Conservation (phyloP, 305 asterid genomes). For the Fraxinus latifolia region DNA sequence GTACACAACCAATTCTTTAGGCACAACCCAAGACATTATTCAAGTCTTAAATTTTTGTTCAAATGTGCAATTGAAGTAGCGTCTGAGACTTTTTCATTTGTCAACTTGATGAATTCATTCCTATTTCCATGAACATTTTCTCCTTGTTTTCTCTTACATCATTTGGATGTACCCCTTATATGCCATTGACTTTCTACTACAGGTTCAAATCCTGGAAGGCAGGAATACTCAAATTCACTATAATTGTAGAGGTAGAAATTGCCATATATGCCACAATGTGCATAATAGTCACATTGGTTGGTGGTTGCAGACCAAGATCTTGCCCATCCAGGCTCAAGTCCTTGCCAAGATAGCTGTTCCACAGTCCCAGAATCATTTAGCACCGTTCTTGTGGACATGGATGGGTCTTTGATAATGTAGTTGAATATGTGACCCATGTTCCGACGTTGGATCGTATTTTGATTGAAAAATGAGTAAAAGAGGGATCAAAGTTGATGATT, state of each 20-base stretch:
- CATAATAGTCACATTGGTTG: not conserved
- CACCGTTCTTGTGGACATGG: not conserved
- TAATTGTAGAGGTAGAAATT: not conserved
- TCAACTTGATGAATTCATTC: conserved; percentile 30
- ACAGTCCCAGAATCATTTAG: not conserved
- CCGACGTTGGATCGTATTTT: no score
- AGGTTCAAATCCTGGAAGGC: conserved; percentile 38
- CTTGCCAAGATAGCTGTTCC: not conserved
- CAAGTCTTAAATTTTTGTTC: conserved; percentile 10
- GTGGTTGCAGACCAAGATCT: not conserved
- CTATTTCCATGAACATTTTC: conserved; percentile 20
- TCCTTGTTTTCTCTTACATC: conserved; percentile 31
- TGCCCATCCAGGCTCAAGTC: not conserved
- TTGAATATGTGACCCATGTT: not conserved
- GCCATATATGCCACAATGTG: not conserved
- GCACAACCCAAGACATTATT: conserved; percentile 3
- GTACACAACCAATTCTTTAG: conserved; percentile 15
- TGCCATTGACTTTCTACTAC: conserved; percentile 27
- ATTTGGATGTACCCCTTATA: conserved; percentile 33
- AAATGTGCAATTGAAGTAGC: not conserved
- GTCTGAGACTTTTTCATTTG: conserved; percentile 17
- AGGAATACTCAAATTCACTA: conserved; percentile 30
- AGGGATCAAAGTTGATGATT: no score
- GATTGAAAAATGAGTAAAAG: no score
- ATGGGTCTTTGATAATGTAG: not conserved